Evolutionary conservation across 2,329 filamentous ascomycete species (phyloP).

Genomic region (Xylaria sp.): DNA sequence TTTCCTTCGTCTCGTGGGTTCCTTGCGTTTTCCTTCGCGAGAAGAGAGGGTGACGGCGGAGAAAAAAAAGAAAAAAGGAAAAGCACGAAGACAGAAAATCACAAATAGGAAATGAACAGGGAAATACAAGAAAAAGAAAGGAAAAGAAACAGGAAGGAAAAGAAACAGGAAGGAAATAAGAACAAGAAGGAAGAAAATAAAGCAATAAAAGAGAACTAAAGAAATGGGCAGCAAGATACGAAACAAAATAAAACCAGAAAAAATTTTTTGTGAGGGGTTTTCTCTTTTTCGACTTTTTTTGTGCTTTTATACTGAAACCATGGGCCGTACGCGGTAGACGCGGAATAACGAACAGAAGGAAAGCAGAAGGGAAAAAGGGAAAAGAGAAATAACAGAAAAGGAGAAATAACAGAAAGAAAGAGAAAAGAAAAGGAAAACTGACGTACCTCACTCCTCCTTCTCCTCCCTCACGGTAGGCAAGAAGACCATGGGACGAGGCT

Average conservation of each 20-base stretch:
- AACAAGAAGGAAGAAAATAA: not conserved
- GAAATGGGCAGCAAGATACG: not conserved
- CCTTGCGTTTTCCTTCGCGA: not conserved
- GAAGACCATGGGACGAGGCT: not conserved
- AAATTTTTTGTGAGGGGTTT: not conserved
- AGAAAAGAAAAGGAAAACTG: not conserved
- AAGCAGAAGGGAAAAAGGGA: not conserved
- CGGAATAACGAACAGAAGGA: not conserved
- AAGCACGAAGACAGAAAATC: not conserved
- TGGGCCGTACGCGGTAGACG: not conserved
- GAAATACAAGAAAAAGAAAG: not conserved
- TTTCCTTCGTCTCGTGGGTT: slow-evolving; percentile 1
- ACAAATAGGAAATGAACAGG: no score
- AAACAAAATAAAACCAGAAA: not conserved
- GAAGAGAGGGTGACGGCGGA: not conserved
- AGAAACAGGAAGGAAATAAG: not conserved
- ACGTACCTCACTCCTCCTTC: not conserved
- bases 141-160: not conserved
- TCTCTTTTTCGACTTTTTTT: not conserved
- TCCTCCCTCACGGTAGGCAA: not conserved
- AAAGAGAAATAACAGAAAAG: not conserved
- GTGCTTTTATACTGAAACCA: not conserved
- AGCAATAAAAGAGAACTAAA: not conserved
- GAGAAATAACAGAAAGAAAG: not conserved
- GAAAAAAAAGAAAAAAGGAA: not conserved